Evolutionary conservation across 768 basidiomycete species (phyloP).

Genomic region (Tricholoma sp.): DNA sequence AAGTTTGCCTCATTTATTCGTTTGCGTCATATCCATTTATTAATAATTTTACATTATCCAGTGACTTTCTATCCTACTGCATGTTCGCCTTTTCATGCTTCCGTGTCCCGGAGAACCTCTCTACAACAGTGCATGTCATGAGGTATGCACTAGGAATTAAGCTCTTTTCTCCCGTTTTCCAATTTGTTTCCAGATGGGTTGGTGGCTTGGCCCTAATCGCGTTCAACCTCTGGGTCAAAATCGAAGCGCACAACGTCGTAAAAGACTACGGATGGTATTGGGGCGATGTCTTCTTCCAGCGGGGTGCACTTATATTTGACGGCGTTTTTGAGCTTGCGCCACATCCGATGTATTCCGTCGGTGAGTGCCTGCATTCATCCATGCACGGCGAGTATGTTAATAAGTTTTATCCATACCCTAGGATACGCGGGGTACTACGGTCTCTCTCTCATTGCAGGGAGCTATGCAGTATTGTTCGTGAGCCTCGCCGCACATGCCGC

Average conservation of each 20-base stretch:
- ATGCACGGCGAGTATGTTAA: not conserved
- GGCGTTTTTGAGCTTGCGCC: slow-evolving; percentile 95
- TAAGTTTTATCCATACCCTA: slow-evolving; percentile 20
- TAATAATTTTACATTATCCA: slow-evolving; percentile 23
- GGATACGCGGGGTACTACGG: slow-evolving; percentile 99
- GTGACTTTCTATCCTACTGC: slow-evolving; percentile 92
- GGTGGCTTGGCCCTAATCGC: slow-evolving; percentile 79
- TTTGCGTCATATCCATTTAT: not conserved
- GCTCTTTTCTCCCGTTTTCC: not conserved
- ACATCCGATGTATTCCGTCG: slow-evolving; percentile 94
- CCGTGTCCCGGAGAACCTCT: slow-evolving; percentile 76
- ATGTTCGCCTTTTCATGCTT: slow-evolving; percentile 95
- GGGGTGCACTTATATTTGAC: slow-evolving; percentile 92
- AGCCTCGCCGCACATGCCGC: slow-evolving; percentile 93
- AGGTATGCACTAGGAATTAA: slow-evolving; percentile 40
- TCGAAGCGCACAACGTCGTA: slow-evolving; percentile 94
- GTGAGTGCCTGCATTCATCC: slow-evolving; percentile 26
- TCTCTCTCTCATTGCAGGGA: slow-evolving; percentile 83
- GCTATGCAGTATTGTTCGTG: slow-evolving; percentile 87
- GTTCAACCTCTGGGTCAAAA: slow-evolving; percentile 99
- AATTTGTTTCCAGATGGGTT: slow-evolving; percentile 59
- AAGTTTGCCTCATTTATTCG: slow-evolving; percentile 56
- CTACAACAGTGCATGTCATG: slow-evolving; percentile 66
- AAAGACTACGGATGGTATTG: slow-evolving; percentile 99
- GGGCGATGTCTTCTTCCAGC: slow-evolving; percentile 91